Percentiles rank a stretch among this genome's conserved stretches.
Evolutionary conservation across 2,329 filamentous ascomycete genomes (phyloP).

Genomic region (Geosmithia morbida): DNA sequence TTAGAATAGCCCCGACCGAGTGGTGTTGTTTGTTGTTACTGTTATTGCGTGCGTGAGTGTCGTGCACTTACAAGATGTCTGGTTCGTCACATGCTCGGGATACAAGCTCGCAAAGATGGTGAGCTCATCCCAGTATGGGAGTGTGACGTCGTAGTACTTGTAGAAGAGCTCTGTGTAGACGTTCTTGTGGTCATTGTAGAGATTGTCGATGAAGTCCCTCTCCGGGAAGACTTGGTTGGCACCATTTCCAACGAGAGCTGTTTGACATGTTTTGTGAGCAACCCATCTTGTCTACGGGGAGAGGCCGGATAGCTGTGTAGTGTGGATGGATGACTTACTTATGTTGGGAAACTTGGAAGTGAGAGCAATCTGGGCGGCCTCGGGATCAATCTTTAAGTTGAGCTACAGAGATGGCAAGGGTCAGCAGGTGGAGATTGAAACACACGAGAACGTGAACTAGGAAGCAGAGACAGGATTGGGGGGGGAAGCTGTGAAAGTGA

Average conservation of each 20-base stretch:
- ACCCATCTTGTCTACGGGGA: too few relatives aligned
- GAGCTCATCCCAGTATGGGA: constrained; percentile 3
- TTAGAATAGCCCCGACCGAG: not conserved
- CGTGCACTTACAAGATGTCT: constrained; percentile 1
- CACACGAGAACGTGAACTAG: too few relatives aligned
- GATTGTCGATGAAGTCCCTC: constrained; percentile 11
- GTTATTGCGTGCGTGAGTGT: not conserved
- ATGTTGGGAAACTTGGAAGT: constrained; percentile 30
- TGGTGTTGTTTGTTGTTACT: not conserved
- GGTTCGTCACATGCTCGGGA: constrained; percentile 1
- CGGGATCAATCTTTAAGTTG: constrained; percentile 35
- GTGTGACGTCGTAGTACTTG: not conserved
- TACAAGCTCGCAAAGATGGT: constrained; percentile 1
- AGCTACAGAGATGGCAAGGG: constrained; percentile 17
- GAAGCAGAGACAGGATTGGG: too few relatives aligned
- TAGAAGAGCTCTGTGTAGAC: constrained; percentile 2
- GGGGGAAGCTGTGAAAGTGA: not conserved
- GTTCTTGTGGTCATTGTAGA: not conserved
- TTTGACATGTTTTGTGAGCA: too few relatives aligned
- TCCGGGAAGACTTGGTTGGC: constrained; percentile 29
- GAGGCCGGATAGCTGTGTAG: not conserved
- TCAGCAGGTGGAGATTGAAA: constrained; percentile 1
- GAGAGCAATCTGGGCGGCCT: constrained; percentile 31
- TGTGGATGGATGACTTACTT: constrained; percentile 1
- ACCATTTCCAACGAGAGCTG: constrained; percentile 24